phyloP scores from a whole-genome alignment of 768 basidiomycete species.

The Tricholoma terreum region DNA sequence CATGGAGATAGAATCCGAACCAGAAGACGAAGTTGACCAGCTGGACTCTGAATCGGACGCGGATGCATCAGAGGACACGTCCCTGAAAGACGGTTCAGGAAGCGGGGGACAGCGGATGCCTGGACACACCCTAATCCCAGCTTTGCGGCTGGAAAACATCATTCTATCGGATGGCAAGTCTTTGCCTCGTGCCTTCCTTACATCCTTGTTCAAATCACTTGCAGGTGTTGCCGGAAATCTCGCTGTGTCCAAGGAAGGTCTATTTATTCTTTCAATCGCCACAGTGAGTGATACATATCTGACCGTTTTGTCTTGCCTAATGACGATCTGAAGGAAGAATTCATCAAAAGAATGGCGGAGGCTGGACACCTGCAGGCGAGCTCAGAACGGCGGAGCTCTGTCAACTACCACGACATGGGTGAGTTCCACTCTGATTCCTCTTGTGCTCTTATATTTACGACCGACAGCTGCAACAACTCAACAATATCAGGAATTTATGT shows the following conservation, averaged over 20 bases:
- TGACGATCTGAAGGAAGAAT: constrained; percentile 64
- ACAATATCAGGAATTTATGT: constrained; percentile 68
- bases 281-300: constrained; percentile 46
- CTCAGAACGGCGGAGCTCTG: constrained; percentile 51
- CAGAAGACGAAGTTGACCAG: constrained; percentile 64
- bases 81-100: constrained; percentile 21
- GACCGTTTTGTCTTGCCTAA: constrained; percentile 2
- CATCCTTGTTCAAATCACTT: constrained; percentile 1
- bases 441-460: constrained; percentile 4
- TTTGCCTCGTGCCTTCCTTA: constrained; percentile 5
- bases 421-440: constrained; percentile 18
- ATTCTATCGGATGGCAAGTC: constrained; percentile 73
- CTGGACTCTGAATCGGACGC: constrained; percentile 55
- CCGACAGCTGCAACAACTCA: constrained; percentile 52
- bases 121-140: constrained; percentile 67
- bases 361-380: constrained; percentile 67
- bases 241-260: constrained; percentile 71
- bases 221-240: constrained; percentile 58
- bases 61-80: constrained; percentile 32
- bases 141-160: constrained; percentile 68
- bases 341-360: constrained; percentile 71
- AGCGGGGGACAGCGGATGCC: constrained; percentile 44
- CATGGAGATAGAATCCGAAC: constrained; percentile 39
- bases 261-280: constrained; percentile 72
- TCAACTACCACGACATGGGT: constrained; percentile 80